These are phyloP conservation scores for Talaromyces sp. DNA, from an alignment of 2,329 filamentous ascomycete species.

Conservation along the genomic window DNA sequence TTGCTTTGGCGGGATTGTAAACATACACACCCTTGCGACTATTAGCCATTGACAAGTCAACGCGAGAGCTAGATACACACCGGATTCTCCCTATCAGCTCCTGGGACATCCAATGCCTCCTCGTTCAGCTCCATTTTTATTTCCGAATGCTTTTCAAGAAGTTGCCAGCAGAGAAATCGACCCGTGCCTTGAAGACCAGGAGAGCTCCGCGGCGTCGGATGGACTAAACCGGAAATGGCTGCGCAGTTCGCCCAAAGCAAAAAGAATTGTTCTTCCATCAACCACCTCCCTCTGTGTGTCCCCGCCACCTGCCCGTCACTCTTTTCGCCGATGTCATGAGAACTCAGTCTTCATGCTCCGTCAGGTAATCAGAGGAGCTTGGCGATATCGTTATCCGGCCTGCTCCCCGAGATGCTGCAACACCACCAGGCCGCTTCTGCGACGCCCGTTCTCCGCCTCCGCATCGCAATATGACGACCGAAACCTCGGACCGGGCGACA, in stretches of 20 bases:
- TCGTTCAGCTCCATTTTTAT: slow-evolving; percentile 5
- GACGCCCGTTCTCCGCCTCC: slow-evolving; percentile 29
- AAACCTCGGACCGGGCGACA: slow-evolving; percentile 35
- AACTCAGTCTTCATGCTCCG: slow-evolving; percentile 38
- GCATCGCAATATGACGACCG: slow-evolving; percentile 23
- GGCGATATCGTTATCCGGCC: slow-evolving; percentile 40
- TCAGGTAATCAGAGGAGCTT: slow-evolving; percentile 39
- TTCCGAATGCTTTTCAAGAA: not conserved
- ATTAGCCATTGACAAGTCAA: not conserved
- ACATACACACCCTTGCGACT: slow-evolving; percentile 56
- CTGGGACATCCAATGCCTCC: not conserved
- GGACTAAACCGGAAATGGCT: slow-evolving; percentile 10
- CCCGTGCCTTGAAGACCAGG: not conserved
- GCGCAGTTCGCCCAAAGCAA: not conserved
- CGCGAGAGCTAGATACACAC: not conserved
- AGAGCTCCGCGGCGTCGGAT: slow-evolving; percentile 10
- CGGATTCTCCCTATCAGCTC: not conserved
- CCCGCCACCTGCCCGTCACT: not conserved
- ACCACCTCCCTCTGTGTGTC: not conserved
- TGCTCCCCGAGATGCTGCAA: slow-evolving; percentile 26
- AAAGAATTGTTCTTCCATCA: not conserved
- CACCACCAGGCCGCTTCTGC: slow-evolving; percentile 18
- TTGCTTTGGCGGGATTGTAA: slow-evolving; percentile 51
- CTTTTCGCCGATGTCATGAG: slow-evolving; percentile 27
- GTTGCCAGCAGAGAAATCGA: not conserved